These are phyloP conservation scores for Endoconidiophora polonica DNA, from an alignment of 2,329 filamentous ascomycete genomes.

Conservation along the genomic window DNA sequence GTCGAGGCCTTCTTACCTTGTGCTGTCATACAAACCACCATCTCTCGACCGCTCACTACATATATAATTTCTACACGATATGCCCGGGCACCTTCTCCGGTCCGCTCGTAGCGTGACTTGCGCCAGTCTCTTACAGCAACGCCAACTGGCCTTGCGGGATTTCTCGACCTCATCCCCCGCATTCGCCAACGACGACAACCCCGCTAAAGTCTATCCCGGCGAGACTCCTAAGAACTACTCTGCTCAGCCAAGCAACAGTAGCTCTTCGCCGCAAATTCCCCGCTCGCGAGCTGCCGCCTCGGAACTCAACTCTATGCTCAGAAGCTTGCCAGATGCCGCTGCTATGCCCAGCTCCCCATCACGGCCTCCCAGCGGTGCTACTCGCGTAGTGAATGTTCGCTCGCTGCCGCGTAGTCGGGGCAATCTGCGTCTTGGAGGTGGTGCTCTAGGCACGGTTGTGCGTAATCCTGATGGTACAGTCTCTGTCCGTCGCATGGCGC, in stretches of 20 bases:
- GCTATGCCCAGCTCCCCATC: not conserved
- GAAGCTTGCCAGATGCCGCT: slow-evolving; percentile 10
- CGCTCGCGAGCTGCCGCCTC: slow-evolving; percentile 21
- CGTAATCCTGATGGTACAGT: slow-evolving; percentile 10
- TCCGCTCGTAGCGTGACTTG: slow-evolving; percentile 11
- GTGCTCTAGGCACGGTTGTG: slow-evolving; percentile 8
- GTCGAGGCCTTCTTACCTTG: no score
- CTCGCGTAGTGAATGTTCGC: slow-evolving; percentile 24
- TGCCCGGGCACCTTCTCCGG: slow-evolving; percentile 12
- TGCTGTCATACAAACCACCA: not conserved
- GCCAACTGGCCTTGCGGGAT: slow-evolving; percentile 3
- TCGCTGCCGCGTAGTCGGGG: slow-evolving; percentile 22
- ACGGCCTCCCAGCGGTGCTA: slow-evolving; percentile 12
- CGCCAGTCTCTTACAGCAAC: slow-evolving; percentile 2
- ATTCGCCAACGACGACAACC: slow-evolving; percentile 17
- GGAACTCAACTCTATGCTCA: slow-evolving; percentile 21
- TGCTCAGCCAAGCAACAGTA: slow-evolving; percentile 11
- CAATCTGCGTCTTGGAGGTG: slow-evolving; percentile 15
- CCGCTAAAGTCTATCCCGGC: slow-evolving; percentile 8
- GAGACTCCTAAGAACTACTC: slow-evolving; percentile 4
- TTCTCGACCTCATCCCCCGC: slow-evolving; percentile 24
- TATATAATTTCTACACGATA: not conserved
- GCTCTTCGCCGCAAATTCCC: slow-evolving; percentile 15
- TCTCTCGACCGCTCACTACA: not conserved
- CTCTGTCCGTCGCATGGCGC: slow-evolving; percentile 6